Percentiles rank a stretch among this genome's conserved stretches.
Evolutionary conservation across 1,284 basidiomycete genomes (phyloP).

Genomic region (Puccinia novopanici): DNA sequence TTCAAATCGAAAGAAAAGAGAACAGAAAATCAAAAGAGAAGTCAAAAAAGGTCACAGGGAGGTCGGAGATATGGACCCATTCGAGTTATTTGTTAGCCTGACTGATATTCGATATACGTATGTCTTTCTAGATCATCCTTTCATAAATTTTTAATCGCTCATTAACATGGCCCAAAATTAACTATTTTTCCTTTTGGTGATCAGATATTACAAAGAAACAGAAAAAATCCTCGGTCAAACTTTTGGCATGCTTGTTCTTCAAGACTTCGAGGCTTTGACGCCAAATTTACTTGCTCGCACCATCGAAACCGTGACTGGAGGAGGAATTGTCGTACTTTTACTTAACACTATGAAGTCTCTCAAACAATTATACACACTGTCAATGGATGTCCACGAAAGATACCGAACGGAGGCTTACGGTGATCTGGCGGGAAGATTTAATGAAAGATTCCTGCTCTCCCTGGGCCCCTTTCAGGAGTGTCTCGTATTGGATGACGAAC

Average conservation of each 20-base stretch:
- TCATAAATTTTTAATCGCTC: too few relatives aligned
- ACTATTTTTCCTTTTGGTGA: background rate
- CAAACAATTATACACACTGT: constrained; percentile 89
- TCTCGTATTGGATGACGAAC: constrained; percentile 91
- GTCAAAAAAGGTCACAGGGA: constrained; percentile 91
- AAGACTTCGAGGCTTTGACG: constrained; percentile 98
- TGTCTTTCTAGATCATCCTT: constrained; percentile 11
- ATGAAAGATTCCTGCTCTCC: constrained; percentile 95
- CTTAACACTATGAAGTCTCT: constrained; percentile 94
- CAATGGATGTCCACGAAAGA: constrained; percentile 94
- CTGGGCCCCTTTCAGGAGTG: constrained; percentile 87
- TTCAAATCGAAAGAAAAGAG: constrained; percentile 93
- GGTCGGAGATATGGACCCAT: constrained; percentile 91
- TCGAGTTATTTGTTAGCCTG: constrained; percentile 97
- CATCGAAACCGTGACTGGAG: constrained; percentile 97
- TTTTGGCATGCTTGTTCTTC: constrained; percentile 94
- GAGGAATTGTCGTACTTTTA: constrained; percentile 86
- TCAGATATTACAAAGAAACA: constrained; percentile 87
- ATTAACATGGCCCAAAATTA: too few relatives aligned
- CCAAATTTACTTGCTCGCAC: constrained; percentile 95
- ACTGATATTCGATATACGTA: constrained; percentile 88
- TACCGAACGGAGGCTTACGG: constrained; percentile 72
- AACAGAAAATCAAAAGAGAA: constrained; percentile 90
- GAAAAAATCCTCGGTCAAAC: constrained; percentile 96
- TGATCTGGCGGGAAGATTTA: constrained; percentile 91